phyloP scores from a whole-genome alignment of 768 basidiomycete genomes.

The Boletus rubescentipes region DNA sequence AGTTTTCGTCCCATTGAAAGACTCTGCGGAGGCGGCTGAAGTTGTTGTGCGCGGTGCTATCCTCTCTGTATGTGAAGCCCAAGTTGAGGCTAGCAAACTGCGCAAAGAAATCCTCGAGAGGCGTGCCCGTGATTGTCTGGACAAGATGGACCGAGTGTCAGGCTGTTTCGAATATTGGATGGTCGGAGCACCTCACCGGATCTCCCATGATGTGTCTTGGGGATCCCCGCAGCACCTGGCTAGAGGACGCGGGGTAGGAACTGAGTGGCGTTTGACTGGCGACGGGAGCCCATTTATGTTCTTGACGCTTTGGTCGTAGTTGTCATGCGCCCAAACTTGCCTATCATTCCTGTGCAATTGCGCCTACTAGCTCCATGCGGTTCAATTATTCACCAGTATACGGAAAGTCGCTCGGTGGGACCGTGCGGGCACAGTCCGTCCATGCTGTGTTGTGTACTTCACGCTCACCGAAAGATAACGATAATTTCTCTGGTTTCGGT shows the following conservation, averaged over 20 bases:
- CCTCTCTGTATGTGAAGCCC: constrained; percentile 14
- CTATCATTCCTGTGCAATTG: constrained; percentile 6
- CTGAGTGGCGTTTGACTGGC: not conserved
- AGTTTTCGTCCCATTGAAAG: not conserved
- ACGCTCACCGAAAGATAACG: too few relatives aligned
- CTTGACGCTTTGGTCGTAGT: not conserved
- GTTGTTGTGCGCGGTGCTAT: constrained; percentile 20
- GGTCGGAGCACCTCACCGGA: not conserved
- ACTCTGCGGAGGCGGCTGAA: constrained; percentile 14
- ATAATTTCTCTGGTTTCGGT: too few relatives aligned
- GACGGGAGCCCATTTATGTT: not conserved
- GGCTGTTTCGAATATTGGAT: not conserved
- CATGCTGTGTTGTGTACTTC: too few relatives aligned
- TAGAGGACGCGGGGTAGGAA: not conserved
- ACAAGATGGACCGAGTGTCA: not conserved
- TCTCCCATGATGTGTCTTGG: too few relatives aligned
- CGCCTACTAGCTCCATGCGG: not conserved
- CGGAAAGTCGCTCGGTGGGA: not conserved
- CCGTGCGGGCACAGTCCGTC: not conserved
- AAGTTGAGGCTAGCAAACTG: constrained; percentile 11
- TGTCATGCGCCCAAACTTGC: not conserved
- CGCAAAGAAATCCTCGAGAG: constrained; percentile 28
- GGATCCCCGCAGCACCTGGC: not conserved
- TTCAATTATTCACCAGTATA: not conserved
- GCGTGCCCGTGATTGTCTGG: constrained; percentile 9